Evolutionary conservation across 2,329 filamentous ascomycete genomes (phyloP).

Genomic region (Penicillium hordei): DNA sequence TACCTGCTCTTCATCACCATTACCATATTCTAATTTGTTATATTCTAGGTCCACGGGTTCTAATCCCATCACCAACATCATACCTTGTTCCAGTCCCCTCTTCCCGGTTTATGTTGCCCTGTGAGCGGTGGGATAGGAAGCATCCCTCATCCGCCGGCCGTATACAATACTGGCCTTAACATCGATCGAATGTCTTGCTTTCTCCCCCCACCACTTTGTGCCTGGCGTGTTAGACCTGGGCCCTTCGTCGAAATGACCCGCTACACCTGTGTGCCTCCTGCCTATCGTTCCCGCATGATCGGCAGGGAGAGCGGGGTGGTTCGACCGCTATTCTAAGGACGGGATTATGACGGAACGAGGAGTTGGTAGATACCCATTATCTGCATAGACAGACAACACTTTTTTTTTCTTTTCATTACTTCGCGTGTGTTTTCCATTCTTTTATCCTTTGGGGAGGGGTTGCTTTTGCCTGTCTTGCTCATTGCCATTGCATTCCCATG

Average conservation of each 20-base stretch:
- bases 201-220: constrained; percentile 27
- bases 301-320: constrained; percentile 27
- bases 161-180: constrained; percentile 20
- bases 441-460: constrained; percentile 10
- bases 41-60: constrained; percentile 52
- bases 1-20: neutral
- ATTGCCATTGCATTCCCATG: constrained; percentile 5
- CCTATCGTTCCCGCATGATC: constrained; percentile 21
- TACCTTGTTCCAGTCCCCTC: constrained; percentile 46
- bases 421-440: constrained; percentile 14
- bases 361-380: constrained; percentile 47
- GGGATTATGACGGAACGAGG: constrained; percentile 44
- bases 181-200: constrained; percentile 26
- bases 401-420: constrained; percentile 22
- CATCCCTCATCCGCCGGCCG: constrained; percentile 28
- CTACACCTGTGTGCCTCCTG: constrained; percentile 22
- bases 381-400: constrained; percentile 34
- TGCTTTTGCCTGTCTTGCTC: constrained; percentile 5
- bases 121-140: constrained; percentile 41
- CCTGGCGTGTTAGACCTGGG: constrained; percentile 34
- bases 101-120: constrained; percentile 41
- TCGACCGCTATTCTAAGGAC: constrained; percentile 30
- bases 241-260: constrained; percentile 32
- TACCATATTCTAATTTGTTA: constrained; percentile 8
- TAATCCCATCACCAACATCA: constrained; percentile 45